Conservation (phyloP, 768 basidiomycete genomes). For the Amanita molliuscula region DNA sequence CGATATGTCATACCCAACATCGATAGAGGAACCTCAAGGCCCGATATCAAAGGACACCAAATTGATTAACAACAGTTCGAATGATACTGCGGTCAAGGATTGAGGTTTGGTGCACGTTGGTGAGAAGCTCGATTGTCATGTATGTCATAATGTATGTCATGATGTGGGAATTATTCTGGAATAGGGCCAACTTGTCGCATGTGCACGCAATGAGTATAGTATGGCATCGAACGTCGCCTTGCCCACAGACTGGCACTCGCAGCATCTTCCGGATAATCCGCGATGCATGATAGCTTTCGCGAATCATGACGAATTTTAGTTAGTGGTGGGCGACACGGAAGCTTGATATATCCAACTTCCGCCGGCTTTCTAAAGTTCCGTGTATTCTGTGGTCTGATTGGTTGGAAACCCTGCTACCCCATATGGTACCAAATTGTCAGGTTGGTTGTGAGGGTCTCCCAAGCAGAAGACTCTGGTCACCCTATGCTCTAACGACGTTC, state of each 20-base stretch:
- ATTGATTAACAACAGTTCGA: neutral
- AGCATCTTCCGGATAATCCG: too few species aligned
- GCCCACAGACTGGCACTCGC: too few species aligned
- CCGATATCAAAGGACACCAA: neutral
- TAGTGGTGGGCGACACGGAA: neutral
- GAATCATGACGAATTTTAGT: neutral
- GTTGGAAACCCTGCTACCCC: neutral
- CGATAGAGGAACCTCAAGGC: neutral
- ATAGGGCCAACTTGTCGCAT: neutral
- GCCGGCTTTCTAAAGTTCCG: neutral
- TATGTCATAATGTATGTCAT: neutral
- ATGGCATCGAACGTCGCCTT: too few species aligned
- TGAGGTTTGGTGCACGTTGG: neutral
- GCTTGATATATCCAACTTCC: neutral
- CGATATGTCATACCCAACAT: neutral
- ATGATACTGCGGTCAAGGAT: neutral
- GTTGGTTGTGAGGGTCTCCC: neutral
- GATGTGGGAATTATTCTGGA: neutral
- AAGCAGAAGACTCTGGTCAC: neutral
- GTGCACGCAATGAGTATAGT: neutral
- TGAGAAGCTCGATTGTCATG: neutral
- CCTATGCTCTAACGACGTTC: neutral
- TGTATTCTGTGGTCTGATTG: neutral
- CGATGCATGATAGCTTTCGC: neutral
- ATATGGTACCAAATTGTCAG: neutral